Conservation (phyloP, 768 basidiomycete genomes). For the Leccinum uliginosum region DNA sequence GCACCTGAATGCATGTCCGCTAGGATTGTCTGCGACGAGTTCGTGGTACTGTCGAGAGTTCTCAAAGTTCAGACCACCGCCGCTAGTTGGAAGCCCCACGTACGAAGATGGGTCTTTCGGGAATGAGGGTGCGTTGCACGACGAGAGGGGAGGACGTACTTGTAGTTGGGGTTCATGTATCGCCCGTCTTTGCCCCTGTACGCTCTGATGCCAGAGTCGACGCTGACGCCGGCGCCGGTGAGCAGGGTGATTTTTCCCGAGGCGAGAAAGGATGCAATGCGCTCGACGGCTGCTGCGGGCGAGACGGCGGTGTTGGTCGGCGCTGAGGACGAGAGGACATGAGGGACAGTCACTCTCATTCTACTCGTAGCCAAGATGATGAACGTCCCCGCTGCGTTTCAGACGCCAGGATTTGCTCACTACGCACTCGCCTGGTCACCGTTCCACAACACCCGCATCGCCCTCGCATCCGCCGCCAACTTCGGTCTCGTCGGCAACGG, state of each 20-base stretch:
- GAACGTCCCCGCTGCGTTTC: conserved; percentile 48
- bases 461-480: conserved; percentile 83
- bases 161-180: conserved; percentile 89
- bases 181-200: conserved; percentile 83
- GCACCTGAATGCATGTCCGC: conserved; percentile 69
- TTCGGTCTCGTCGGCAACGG: conserved; percentile 97
- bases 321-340: conserved; percentile 40
- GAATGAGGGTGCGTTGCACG: not conserved
- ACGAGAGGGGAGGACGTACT: conserved; percentile 38
- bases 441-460: conserved; percentile 70
- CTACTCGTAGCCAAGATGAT: conserved; percentile 31
- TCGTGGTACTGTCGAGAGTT: conserved; percentile 62
- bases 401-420: conserved; percentile 82
- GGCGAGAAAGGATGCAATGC: conserved; percentile 60
- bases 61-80: conserved; percentile 5
- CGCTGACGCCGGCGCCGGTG: conserved; percentile 92
- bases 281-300: conserved; percentile 50
- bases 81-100: conserved; percentile 5
- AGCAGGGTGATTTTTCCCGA: conserved; percentile 70
- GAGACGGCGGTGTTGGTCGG: conserved; percentile 36
- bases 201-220: conserved; percentile 94
- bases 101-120: conserved; percentile 53
- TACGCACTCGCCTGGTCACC: conserved; percentile 83
- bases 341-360: conserved; percentile 80
- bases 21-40: conserved; percentile 64